Evolutionary conservation across 148 eudicot species (phyloP), one percentile per base, ranked within the genome.

Genomic region (Pharnaceum exiguum): DNA sequence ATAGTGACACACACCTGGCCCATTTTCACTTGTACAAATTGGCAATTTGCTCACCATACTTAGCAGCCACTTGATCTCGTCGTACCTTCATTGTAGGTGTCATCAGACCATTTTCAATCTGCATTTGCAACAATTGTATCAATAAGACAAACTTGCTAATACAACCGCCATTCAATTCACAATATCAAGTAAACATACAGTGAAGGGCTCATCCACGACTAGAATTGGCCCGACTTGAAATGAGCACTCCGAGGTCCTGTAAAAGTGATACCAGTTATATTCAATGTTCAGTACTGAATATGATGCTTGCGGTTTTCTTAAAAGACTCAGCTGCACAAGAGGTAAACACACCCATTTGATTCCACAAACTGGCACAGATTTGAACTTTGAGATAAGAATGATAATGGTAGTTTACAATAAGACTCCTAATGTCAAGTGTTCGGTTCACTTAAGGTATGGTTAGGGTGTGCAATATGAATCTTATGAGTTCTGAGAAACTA

Each of bases 31-130:
- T 75, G 87, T 81, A 94, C 59, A 94, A 55, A 67, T 70, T 62
- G 43, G 73, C 75, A 62, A 94, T 89, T 51, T 83, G 76, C 51
- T 80, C 83, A 60, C 66, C 62, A 72, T 79, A 89, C 62, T 54
- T 80, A 53, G 71, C 77, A 35, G 75, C 82, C 55, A 94, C 99
- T 69, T 60, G 66, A 48, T 94, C 95, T 72, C 96, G 77, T 58
- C 90, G 67, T 26, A 94, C 76, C 76, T 94, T 94, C 88, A 89
- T 68, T 12, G 99, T 94, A 36, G 99, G 95, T 46, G 96, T 94
- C 95, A 89, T 63, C 49, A 94, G 63, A 65, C 96, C 99, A 56
- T 75, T 75, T 50, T 89, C 99, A 40, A 94, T 80, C 99, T 89
- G 91, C 75, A 83, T 53, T 31, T 22, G 17, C 40, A 36, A 46